Evolutionary conservation across 176 grass and related monocot genomes (phyloP).

Genomic region (Hyparrhenia diplandra): DNA sequence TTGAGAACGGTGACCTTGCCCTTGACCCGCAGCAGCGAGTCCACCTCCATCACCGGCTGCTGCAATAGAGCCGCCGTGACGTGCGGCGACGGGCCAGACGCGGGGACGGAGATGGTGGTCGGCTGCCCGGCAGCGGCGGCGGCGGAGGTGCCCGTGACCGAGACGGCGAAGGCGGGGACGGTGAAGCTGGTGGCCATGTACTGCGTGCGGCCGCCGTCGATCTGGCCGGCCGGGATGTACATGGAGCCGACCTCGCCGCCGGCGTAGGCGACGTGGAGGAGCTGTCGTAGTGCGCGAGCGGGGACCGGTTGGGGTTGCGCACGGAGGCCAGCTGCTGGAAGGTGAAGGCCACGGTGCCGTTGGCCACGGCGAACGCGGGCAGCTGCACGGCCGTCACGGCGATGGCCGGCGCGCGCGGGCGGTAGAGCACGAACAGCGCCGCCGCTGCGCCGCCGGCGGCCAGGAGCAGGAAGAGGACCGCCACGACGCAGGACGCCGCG

Average conservation of each 20-base stretch:
- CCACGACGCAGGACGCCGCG: slow-evolving; percentile 54
- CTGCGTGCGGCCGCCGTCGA: slow-evolving; percentile 60
- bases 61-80: neutral
- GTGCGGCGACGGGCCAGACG: slow-evolving; percentile 4
- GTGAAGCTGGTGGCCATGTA: slow-evolving; percentile 75
- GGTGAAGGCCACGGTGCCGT: slow-evolving; percentile 70
- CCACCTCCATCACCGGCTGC: slow-evolving; percentile 58
- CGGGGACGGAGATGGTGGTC: slow-evolving; percentile 31
- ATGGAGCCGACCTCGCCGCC: slow-evolving; percentile 63
- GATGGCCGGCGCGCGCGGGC: slow-evolving; percentile 38
- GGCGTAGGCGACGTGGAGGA: slow-evolving; percentile 70
- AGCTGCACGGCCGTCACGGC: slow-evolving; percentile 58
- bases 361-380: slow-evolving; percentile 44
- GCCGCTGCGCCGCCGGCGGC: slow-evolving; percentile 22
- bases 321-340: slow-evolving; percentile 70
- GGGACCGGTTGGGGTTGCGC: slow-evolving; percentile 58
- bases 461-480: slow-evolving; percentile 56
- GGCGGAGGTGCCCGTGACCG: neutral
- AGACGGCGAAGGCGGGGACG: slow-evolving; percentile 56
- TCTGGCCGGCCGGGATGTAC: slow-evolving; percentile 79
- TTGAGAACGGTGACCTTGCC: slow-evolving; percentile 61
- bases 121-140: neutral
- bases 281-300: slow-evolving; percentile 80
- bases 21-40: slow-evolving; percentile 63
- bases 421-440: slow-evolving; percentile 63